Base-by-base conservation (phyloP, 2,329 filamentous ascomycete species). In the Arthrinium phaeospermum region DNA sequence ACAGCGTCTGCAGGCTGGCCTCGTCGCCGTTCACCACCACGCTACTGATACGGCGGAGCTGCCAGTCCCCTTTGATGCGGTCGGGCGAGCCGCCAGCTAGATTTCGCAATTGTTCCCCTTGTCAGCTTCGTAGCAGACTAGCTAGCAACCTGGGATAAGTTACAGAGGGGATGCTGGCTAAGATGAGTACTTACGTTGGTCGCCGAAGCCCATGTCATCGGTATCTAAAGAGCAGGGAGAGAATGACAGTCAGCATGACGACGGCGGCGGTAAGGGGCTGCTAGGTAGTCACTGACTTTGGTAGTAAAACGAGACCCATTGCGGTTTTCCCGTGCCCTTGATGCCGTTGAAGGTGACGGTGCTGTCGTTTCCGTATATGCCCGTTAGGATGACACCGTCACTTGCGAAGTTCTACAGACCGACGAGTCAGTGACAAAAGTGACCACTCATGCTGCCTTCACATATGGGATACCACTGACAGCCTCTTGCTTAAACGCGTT, bases 181-280 rank as follows among this genome's bases (percentile, higher is more conserved):
- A n/a, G n/a, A n/a, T n/a, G n/a, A n/a, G n/a, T n/a, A n/a, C 79
- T 81, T 77, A 81, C 80, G 85, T 72, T 86, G 84, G 70, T 86
- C 85, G 0, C 89, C 89, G 71, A 88, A 91, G 3, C 88, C 89
- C 87, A 90, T 89, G 72, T 90, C 89, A 69, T 90, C 89, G 2
- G 83, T 90, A 78, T 90, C 79, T 80, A 19, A 41, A 45, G n/a
- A 14, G 7, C 22, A 34, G 13, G 6, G n/a, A 51, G n/a, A 14
- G 13, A 69, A 37, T n/a, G 67, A 37, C 24, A 68, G 67, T 47
- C n/a, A 37, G 10, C 14, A 16, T 49, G 14, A 61, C 16, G 30
- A 61, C 3, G 24, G 13, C 12, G 8, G 19, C 27, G 47, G 49
- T 51, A 51, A 10, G 16, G 27, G 51, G 27, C 14, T 19, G 51